A percentile compares a stretch with the other conserved stretches of the same genome.
These are phyloP conservation scores for Sambucus nigra DNA, from an alignment of 129 eudicot species.

Conservation along the genomic window DNA sequence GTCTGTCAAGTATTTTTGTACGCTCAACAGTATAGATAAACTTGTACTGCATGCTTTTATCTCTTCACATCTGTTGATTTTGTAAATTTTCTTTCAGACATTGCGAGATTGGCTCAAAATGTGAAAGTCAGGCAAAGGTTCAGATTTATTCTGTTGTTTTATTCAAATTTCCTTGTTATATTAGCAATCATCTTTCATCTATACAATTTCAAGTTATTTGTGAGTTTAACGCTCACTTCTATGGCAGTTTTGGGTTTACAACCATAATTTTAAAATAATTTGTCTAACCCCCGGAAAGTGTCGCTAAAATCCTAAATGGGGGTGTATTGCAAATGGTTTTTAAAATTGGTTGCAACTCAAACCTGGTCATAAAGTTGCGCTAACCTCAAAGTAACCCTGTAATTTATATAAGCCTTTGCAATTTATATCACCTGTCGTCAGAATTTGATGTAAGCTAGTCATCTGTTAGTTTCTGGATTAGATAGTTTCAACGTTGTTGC, in stretches of 20 bases:
- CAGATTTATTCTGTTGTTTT: conserved; percentile 11
- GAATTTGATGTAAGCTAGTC: not conserved
- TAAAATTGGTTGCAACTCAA: no score
- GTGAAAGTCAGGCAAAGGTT: conserved; percentile 99
- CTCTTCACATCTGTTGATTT: conserved; percentile 3
- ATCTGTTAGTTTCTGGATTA: not conserved
- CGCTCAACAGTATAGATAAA: not conserved
- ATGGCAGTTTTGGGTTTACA: no score
- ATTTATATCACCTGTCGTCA: not conserved
- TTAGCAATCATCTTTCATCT: not conserved
- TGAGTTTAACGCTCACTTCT: no score
- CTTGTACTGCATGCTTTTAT: not conserved
- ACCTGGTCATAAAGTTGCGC: no score
- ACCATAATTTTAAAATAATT: no score
- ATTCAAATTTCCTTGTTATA: not conserved
- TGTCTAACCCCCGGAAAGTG: no score
- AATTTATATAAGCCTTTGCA: not conserved
- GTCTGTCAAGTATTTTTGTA: not conserved
- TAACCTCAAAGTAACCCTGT: no score
- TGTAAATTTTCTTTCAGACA: conserved; percentile 38
- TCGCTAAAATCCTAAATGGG: no score
- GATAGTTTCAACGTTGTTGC: not conserved
- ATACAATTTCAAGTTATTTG: not conserved
- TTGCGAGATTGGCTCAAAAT: conserved; percentile 79
- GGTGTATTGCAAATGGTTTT: no score